A percentile compares a stretch with the other conserved stretches of the same genome.
phyloP scores from a whole-genome alignment of 83 land plant species.

The Isoetes engelmannii region DNA sequence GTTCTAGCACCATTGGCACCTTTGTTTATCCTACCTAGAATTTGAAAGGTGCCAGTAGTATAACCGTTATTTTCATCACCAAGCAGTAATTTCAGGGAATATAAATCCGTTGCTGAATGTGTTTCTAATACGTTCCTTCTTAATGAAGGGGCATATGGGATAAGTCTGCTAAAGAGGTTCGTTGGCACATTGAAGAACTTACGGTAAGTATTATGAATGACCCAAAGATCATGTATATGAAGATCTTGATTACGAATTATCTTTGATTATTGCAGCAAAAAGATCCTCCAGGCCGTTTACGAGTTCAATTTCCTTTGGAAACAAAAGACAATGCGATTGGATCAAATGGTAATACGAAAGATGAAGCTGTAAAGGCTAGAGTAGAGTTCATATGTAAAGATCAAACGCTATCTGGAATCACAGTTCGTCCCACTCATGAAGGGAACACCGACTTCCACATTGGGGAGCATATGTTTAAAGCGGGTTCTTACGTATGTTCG shows the following conservation, averaged over 20 bases:
- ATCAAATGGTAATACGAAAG: slow-evolving; percentile 23
- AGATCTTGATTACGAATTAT: neutral
- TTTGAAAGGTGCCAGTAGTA: neutral
- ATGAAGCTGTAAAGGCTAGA: slow-evolving; percentile 27
- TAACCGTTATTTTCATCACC: neutral
- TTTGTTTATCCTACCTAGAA: neutral
- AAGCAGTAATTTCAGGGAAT: neutral
- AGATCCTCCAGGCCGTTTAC: slow-evolving; percentile 51
- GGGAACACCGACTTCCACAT: slow-evolving; percentile 54
- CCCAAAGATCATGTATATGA: neutral
- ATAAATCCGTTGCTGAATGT: neutral
- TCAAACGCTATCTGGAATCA: slow-evolving; percentile 54
- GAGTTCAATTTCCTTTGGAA: slow-evolving; percentile 63
- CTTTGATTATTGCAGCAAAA: slow-evolving; percentile 28
- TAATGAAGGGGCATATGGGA: slow-evolving; percentile 37
- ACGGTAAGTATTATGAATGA: neutral
- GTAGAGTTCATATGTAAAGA: slow-evolving; percentile 55
- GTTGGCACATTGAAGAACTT: slow-evolving; percentile 61
- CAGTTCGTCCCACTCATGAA: slow-evolving; percentile 49
- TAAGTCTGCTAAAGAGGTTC: slow-evolving; percentile 50
- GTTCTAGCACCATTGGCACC: too few relatives aligned
- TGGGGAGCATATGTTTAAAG: slow-evolving; percentile 45
- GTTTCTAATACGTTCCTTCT: neutral
- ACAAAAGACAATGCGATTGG: slow-evolving; percentile 12
- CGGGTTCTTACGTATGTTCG: slow-evolving; percentile 48